Percentiles rank a stretch among this genome's conserved stretches.
These are phyloP conservation scores for Penicillium thymicola DNA, from an alignment of 2,329 filamentous ascomycete species.

Conservation along the genomic window DNA sequence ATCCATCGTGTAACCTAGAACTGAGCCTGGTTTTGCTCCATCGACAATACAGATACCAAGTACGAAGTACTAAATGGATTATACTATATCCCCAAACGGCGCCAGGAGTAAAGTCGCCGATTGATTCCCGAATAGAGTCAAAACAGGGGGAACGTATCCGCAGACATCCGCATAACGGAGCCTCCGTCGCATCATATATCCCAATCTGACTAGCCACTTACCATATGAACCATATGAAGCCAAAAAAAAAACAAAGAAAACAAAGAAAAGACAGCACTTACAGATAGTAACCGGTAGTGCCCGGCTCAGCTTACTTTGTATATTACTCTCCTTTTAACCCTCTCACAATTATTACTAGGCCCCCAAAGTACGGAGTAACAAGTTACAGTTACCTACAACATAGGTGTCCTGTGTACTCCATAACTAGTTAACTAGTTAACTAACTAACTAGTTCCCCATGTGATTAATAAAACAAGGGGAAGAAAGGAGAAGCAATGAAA, in stretches of 20 bases:
- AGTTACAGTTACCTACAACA: no score
- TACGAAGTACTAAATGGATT: not conserved
- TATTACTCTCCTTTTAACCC: not conserved
- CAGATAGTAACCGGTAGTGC: not conserved
- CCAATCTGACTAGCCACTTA: slow-evolving; percentile 1
- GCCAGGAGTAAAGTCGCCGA: not conserved
- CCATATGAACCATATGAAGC: not conserved
- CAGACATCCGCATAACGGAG: slow-evolving; percentile 4
- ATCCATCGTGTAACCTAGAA: not conserved
- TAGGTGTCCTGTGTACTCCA: no score
- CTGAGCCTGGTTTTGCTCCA: not conserved
- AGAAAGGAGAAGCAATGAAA: no score
- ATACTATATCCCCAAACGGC: not conserved
- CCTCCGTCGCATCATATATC: not conserved
- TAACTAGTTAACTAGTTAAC: not conserved
- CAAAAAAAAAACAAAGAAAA: not conserved
- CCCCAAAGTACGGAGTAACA: not conserved
- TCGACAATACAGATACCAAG: not conserved
- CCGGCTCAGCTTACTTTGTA: not conserved
- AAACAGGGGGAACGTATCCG: not conserved
- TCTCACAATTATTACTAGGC: not conserved
- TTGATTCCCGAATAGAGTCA: not conserved
- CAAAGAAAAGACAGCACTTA: not conserved
- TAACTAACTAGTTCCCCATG: not conserved
- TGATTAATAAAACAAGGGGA: not conserved